Evolutionary conservation across 2,329 filamentous ascomycete species (phyloP).

Genomic region (Colletotrichum abscissum): DNA sequence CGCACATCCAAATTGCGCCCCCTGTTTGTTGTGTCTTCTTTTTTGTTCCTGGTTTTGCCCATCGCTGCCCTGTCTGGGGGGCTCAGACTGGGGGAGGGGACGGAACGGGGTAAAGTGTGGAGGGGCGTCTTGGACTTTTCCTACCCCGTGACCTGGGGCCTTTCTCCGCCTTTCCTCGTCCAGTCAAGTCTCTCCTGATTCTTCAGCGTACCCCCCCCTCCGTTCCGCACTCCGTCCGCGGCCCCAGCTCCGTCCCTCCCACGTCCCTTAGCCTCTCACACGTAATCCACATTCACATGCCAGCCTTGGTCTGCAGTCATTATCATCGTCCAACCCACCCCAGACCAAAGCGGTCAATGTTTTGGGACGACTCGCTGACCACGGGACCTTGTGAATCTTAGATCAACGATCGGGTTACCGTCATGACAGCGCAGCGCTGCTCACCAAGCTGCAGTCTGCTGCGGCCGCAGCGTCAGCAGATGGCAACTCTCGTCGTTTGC

Average conservation of each 20-base stretch:
- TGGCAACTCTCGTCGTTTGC: conserved; percentile 33
- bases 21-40: conserved; percentile 19
- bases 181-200: conserved; percentile 18
- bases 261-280: conserved; percentile 27
- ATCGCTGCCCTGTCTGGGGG: conserved; percentile 22
- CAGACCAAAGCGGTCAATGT: background rate
- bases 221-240: background rate
- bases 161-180: conserved; percentile 17
- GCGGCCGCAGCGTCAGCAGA: conserved; percentile 37
- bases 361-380: conserved; percentile 43
- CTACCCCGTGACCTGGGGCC: conserved; percentile 28
- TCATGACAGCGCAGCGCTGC: conserved; percentile 43
- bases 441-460: conserved; percentile 44
- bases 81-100: conserved; percentile 27
- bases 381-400: conserved; percentile 41
- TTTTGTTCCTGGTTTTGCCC: conserved; percentile 13
- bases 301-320: conserved; percentile 12
- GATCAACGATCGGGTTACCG: conserved; percentile 52
- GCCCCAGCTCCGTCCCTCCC: conserved; percentile 33
- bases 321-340: conserved; percentile 6
- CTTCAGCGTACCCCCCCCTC: conserved; percentile 5
- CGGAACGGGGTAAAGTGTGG: conserved; percentile 28
- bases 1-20: background rate
- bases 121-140: conserved; percentile 18
- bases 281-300: conserved; percentile 39